Base-by-base conservation (phyloP, 2,329 filamentous ascomycete genomes). In the Magnaporthales sp. region DNA sequence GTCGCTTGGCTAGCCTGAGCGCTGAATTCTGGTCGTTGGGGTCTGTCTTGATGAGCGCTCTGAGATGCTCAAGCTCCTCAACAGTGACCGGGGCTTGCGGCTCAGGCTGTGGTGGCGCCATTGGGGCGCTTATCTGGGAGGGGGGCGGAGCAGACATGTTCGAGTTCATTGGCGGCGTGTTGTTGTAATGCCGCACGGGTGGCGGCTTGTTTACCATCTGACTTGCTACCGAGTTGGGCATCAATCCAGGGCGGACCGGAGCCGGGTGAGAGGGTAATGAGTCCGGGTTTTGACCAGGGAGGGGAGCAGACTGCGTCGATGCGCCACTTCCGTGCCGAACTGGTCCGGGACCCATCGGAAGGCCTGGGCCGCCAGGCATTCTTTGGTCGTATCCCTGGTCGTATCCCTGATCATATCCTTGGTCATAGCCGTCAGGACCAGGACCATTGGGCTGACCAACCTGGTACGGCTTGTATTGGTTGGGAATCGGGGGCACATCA, bases 21-120 rank as follows among this genome's bases (percentile, higher is more conserved):
- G 91, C 89, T 2, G 87, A 84, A 62, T 84, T 85, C 69, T 90
- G 86, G 70, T 97, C 92, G 31, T 83, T 83, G 0, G 93, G 87
- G 68, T 93, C 91, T 29, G 81, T 81, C 74, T 90, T 91, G 69
- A 91, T 88, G 7, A 81, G 79, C 72, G 86, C 85, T 32, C 91
- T 88, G 9, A 98, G 79, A 26, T 84, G 83, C 71, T 96, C 91
- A 8, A 99, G 81, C 74, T 96, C 91, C 60, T 91, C 86, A 2
- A 85, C 80, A 0, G 93, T 97, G 4, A 98, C 89, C 0, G 89
- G 90, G 2, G 79, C 70, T 51, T 78, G 76, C 3, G 74, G 70
- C 51, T 77, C 74, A n/a, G 72, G 67, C 62, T 11, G 61, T 24
- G 29, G 61, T 7, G 61, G 67, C 73, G 69, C 70, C 73, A 22